Base-by-base conservation (phyloP, 306 rosid species). In the Pueraria montana region DNA sequence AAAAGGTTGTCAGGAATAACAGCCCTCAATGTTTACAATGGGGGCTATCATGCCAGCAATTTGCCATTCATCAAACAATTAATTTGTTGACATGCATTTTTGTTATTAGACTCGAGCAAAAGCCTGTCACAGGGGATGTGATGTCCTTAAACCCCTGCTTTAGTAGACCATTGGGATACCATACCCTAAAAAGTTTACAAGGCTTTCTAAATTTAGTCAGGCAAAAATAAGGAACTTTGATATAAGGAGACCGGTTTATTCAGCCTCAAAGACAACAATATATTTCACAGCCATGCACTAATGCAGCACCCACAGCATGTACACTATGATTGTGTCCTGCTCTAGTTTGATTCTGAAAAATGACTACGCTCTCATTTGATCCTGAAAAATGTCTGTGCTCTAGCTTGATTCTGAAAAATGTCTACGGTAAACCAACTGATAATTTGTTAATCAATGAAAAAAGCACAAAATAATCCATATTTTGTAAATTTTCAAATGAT, bases 1-100 rank as follows among this genome's bases (percentile, higher is more conserved):
- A 74, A 74, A 72, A 85, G 64, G 55, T 78, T 59, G 86, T 67
- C 77, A 61, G 24, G 58, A 80, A 73, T 59, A 72, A 67, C 70
- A 50, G 45, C 66, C 34, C 20, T 49, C 75, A 61, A 56, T 30
- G 21, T 32, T 66, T 61, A 70, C 20, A 46, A 34, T 46, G 48
- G 68, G 55, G 27, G 82, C 45, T 21, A 74, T 55, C 72, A 24
- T 61, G 21, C 80, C 26, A 43, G 20, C n/a, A 43, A 63, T 18
- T 72, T 32, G 68, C 24, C 72, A 70, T 24, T 79, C 26, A n/a
- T 48, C 71, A 56, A 75, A 82, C 52, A 70, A 70, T 13, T 77
- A 38, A 66, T 66, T 72, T 72, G 24, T 45, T 48, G 6, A 50
- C 77, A 70, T 67, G 73, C 72, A 50, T 17, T 69, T 36, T 63